Base-by-base conservation (phyloP, 163 green algal species). In the Scenedesmus sp. region DNA sequence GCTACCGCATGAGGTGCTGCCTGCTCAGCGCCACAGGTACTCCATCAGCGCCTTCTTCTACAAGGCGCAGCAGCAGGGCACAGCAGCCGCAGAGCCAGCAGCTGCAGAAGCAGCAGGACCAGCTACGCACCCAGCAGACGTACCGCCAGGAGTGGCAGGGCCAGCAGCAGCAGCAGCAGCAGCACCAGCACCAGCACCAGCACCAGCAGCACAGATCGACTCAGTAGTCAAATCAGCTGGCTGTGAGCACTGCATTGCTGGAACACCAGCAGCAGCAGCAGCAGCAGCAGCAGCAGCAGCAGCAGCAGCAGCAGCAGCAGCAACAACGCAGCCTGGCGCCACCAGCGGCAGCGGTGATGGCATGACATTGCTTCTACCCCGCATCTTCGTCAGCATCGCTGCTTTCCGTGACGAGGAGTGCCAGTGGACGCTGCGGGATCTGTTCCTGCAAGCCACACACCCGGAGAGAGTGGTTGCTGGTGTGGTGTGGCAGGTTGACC, bases 341-440 rank as follows among this genome's bases (percentile, higher is more conserved):
- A 76, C 79, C 66, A 73, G 55, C 54, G 82, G 66, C 84, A 93
- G 84, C 67, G 12, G 18, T 18, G n/a, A n/a, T 52, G 23, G 55
- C 88, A 83, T n/a, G 62, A 18, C 46, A 10, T 57, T 26, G 16
- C 15, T 7, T 13, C 9, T 82, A 15, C 62, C 81, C 9, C 52
- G 60, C 86, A 97, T 98, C 81, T 97, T 98, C 93, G 95, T 98
- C 59, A 96, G 94, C 62, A 93, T 98, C 2, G 95, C 94, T 0
- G 91, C 94, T 7, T 98, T 96, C 86, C 84, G 96, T 0, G 96
- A 98, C 88, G 93, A 94, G 46, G 96, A 98, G 91, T 94, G 92
- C 8, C 91, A 91, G 59, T 98, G 95, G 95, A 98, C 96, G 1
- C 73, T 98, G 82, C 81, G 85, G 4, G 93, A 97, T 88, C 86